Evolutionary conservation across 345 rosid genomes (phyloP).

Genomic region (Corchorus capsularis): DNA sequence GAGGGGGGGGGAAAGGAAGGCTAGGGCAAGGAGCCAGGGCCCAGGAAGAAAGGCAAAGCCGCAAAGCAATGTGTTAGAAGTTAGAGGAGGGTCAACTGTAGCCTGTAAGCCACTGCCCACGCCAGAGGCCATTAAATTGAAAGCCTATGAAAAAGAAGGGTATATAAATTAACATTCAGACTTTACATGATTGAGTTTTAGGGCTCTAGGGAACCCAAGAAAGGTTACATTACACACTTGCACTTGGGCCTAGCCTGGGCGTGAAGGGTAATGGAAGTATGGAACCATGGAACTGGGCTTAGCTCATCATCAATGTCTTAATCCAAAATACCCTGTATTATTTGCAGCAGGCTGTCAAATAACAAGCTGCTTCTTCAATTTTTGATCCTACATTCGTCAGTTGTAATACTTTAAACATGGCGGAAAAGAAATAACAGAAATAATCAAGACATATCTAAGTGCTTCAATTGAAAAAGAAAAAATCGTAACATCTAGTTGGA

Average conservation of each 20-base stretch:
- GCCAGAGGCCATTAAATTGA: constrained; percentile 14
- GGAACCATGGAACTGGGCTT: neutral
- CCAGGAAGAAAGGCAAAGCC: no score
- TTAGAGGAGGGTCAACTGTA: no score
- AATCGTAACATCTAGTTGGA: neutral
- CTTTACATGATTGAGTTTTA: constrained; percentile 9
- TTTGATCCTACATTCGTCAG: neutral
- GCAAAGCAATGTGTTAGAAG: no score
- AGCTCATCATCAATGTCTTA: constrained; percentile 3
- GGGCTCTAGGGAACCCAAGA: constrained; percentile 27
- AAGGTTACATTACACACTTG: constrained; percentile 2
- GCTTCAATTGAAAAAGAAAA: neutral
- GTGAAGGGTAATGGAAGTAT: constrained; percentile 18
- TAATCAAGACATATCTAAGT: neutral
- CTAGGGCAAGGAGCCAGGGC: no score
- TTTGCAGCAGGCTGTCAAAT: no score
- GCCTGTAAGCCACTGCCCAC: no score
- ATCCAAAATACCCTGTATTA: neutral
- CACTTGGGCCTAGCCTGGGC: constrained; percentile 22
- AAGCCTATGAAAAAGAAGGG: no score
- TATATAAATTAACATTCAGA: no score
- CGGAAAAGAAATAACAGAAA: neutral
- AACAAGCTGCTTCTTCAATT: neutral
- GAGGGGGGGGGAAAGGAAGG: no score
- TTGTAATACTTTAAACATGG: neutral